phyloP scores from a whole-genome alignment of 192 early-diverging fungal species.

The Phlyctochytrium planicorne region DNA sequence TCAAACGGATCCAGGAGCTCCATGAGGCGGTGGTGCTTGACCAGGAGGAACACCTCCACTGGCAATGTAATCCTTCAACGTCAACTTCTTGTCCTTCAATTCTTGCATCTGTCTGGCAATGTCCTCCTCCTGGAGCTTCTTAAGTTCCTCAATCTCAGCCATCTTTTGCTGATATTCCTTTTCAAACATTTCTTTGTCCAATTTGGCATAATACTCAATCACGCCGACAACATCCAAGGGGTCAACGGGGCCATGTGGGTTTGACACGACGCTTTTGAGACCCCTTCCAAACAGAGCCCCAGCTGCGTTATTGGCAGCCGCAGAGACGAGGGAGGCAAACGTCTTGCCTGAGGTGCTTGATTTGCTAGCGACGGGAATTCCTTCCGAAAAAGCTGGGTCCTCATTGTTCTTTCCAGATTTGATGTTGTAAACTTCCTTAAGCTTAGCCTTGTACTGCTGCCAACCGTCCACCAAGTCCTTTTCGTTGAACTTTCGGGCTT shows the following conservation, averaged over 20 bases:
- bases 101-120: conserved; percentile 76
- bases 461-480: conserved; percentile 44
- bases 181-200: conserved; percentile 60
- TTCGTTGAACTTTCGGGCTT: conserved; percentile 24
- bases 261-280: conserved; percentile 52
- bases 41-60: conserved; percentile 18
- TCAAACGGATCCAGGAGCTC: too few relatives aligned
- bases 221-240: conserved; percentile 64
- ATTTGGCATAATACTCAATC: conserved; percentile 64
- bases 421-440: conserved; percentile 32
- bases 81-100: conserved; percentile 86
- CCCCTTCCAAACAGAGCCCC: conserved; percentile 34
- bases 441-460: conserved; percentile 38
- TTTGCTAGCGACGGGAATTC: too few relatives aligned
- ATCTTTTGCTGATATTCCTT: conserved; percentile 69
- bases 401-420: not conserved
- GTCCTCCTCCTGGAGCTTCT: conserved; percentile 66
- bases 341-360: too few relatives aligned
- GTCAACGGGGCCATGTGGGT: conserved; percentile 26
- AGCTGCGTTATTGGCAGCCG: conserved; percentile 8
- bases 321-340: conserved; percentile 4
- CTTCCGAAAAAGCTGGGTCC: too few relatives aligned
- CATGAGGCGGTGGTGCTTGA: too few relatives aligned
- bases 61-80: conserved; percentile 54
- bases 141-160: conserved; percentile 62